Percentiles rank a stretch among this genome's conserved stretches.
phyloP scores from a whole-genome alignment of 768 basidiomycete genomes.

The Clavaria fumosa region DNA sequence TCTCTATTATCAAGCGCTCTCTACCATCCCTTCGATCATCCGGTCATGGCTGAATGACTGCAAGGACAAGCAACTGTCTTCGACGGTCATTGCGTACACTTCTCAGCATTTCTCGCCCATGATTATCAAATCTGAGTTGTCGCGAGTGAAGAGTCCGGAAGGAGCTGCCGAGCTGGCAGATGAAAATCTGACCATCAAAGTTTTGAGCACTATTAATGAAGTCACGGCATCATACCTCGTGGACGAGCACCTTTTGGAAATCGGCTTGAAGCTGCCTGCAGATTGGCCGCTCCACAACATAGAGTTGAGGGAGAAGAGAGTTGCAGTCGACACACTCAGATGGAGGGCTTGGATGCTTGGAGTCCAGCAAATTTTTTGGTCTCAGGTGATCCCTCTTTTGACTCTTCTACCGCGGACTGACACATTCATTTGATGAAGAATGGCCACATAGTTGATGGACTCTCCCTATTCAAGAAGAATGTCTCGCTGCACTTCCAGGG shows the following conservation, averaged over 20 bases:
- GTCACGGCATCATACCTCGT: constrained; percentile 74
- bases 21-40: constrained; percentile 72
- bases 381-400: constrained; percentile 43
- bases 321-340: constrained; percentile 78
- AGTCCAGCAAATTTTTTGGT: constrained; percentile 81
- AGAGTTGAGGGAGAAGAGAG: constrained; percentile 74
- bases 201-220: constrained; percentile 58
- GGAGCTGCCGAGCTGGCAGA: constrained; percentile 43
- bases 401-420: not conserved
- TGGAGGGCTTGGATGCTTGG: constrained; percentile 93
- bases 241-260: constrained; percentile 88
- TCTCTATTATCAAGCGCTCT: constrained; percentile 75
- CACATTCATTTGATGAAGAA: constrained; percentile 34
- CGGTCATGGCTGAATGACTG: constrained; percentile 75
- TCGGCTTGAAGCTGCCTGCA: constrained; percentile 66
- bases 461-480: constrained; percentile 87
- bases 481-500: constrained; percentile 89
- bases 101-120: constrained; percentile 78
- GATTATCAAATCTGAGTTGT: constrained; percentile 72
- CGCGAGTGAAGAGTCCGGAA: constrained; percentile 45
- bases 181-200: constrained; percentile 70
- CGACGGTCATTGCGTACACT: constrained; percentile 62
- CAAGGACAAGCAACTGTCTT: constrained; percentile 80
- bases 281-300: constrained; percentile 87
- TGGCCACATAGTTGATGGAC: constrained; percentile 76